Percentiles rank a stretch among this genome's conserved stretches.
phyloP scores from a whole-genome alignment of 805 yeast species.

The Saccharomycopsis oosterbeekiorum region DNA sequence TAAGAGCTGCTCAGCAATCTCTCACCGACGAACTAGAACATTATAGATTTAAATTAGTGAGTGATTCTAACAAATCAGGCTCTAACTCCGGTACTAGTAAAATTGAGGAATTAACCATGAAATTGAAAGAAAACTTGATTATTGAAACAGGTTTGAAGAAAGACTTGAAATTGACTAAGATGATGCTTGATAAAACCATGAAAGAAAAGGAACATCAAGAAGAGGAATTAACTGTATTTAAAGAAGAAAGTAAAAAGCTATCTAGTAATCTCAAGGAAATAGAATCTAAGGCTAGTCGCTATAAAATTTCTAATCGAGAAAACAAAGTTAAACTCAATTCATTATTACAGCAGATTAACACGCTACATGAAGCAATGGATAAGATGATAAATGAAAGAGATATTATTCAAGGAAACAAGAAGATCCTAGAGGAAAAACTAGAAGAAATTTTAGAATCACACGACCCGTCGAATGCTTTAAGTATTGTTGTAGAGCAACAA shows the following conservation, averaged over 20 bases:
- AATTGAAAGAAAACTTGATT: slow-evolving; percentile 45
- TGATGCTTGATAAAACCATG: slow-evolving; percentile 48
- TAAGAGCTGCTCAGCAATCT: slow-evolving; percentile 38
- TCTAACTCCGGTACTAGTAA: slow-evolving; percentile 33
- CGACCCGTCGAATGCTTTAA: slow-evolving; percentile 21
- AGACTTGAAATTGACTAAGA: slow-evolving; percentile 48
- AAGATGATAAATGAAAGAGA: slow-evolving; percentile 58
- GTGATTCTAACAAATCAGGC: slow-evolving; percentile 32
- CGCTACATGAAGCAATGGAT: slow-evolving; percentile 48
- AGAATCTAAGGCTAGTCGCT: slow-evolving; percentile 35
- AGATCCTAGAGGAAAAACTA: slow-evolving; percentile 36
- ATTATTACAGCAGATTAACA: slow-evolving; percentile 41
- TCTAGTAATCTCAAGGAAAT: slow-evolving; percentile 32
- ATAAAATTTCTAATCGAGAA: slow-evolving; percentile 35
- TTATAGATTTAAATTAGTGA: slow-evolving; percentile 36
- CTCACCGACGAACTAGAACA: slow-evolving; percentile 49
- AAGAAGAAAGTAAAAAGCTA: slow-evolving; percentile 31
- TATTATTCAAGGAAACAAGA: slow-evolving; percentile 41
- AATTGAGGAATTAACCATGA: slow-evolving; percentile 42
- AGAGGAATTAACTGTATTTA: slow-evolving; percentile 22
- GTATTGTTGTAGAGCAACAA: slow-evolving; percentile 25
- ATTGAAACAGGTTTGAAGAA: slow-evolving; percentile 59
- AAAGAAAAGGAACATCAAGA: slow-evolving; percentile 35
- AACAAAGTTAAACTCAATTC: slow-evolving; percentile 36
- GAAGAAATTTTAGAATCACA: slow-evolving; percentile 29